Percentiles rank a stretch among this genome's conserved stretches.
phyloP scores from a whole-genome alignment of 768 basidiomycete genomes.

The Termitomyces sp. region DNA sequence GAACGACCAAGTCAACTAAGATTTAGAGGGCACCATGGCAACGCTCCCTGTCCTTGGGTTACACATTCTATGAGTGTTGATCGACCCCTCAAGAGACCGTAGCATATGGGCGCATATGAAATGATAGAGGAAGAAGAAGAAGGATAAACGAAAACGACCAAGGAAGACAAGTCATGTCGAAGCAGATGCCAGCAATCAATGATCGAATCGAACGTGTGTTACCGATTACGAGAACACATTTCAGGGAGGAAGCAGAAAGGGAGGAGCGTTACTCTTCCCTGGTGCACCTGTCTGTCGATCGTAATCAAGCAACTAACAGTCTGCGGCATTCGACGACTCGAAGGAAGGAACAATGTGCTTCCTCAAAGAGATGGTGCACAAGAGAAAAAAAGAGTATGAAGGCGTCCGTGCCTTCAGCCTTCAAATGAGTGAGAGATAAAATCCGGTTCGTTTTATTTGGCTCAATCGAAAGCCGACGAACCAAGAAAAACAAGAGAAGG shows the following conservation, averaged over 20 bases:
- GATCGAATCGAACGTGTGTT: background rate
- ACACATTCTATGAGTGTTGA: background rate
- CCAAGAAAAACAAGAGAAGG: background rate
- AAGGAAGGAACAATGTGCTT: background rate
- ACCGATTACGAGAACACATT: background rate
- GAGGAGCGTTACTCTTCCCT: background rate
- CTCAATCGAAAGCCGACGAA: background rate
- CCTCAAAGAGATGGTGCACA: background rate
- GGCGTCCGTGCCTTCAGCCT: background rate
- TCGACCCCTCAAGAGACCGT: background rate
- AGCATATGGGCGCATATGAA: background rate
- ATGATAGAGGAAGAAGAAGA: background rate
- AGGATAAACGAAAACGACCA: background rate
- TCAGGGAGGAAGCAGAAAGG: background rate
- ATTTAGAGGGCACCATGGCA: background rate
- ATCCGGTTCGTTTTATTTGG: background rate
- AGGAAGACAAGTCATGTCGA: background rate
- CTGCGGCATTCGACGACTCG: background rate
- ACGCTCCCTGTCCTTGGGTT: background rate
- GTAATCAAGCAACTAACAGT: background rate
- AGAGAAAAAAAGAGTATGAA: background rate
- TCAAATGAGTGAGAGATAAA: background rate
- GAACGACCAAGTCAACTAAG: background rate
- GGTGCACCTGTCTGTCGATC: background rate
- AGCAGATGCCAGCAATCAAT: background rate